These are phyloP conservation scores for Hypericum perforatum DNA, from an alignment of 345 rosid genomes.

Conservation along the genomic window DNA sequence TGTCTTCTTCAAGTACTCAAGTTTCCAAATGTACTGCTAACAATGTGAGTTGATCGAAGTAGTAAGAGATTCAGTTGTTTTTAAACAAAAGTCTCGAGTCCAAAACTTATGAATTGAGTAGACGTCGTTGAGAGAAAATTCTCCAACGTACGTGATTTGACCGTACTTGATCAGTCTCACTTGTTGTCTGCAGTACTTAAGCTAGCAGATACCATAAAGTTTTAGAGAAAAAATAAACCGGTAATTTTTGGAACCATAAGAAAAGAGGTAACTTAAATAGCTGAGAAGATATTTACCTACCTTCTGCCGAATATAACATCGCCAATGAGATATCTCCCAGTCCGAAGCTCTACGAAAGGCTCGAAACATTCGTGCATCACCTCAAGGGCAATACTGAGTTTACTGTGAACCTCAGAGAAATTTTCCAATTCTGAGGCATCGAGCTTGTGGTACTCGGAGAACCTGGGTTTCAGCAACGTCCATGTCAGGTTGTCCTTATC, in stretches of 20 bases:
- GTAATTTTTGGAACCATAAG: neutral
- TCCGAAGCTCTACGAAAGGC: conserved; percentile 42
- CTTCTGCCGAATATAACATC: conserved; percentile 64
- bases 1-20: too few relatives aligned
- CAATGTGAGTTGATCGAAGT: too few relatives aligned
- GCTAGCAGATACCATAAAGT: too few relatives aligned
- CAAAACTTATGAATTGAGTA: too few relatives aligned
- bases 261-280: conserved; percentile 2
- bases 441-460: conserved; percentile 18
- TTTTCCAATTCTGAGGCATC: conserved; percentile 29
- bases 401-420: conserved; percentile 42
- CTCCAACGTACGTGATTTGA: too few relatives aligned
- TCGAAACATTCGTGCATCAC: conserved; percentile 91
- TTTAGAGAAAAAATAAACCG: neutral
- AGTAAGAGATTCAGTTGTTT: too few relatives aligned
- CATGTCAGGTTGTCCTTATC: conserved; percentile 56
- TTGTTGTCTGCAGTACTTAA: too few relatives aligned
- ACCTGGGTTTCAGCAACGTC: conserved; percentile 43
- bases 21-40: too few relatives aligned
- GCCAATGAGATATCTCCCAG: conserved; percentile 48
- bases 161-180: too few relatives aligned
- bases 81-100: too few relatives aligned
- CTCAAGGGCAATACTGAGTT: conserved; percentile 54
- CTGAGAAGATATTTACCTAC: conserved; percentile 25
- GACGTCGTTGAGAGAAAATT: too few relatives aligned